phyloP scores from a whole-genome alignment of 2,329 filamentous ascomycete genomes.

The Aspergillus sp. region DNA sequence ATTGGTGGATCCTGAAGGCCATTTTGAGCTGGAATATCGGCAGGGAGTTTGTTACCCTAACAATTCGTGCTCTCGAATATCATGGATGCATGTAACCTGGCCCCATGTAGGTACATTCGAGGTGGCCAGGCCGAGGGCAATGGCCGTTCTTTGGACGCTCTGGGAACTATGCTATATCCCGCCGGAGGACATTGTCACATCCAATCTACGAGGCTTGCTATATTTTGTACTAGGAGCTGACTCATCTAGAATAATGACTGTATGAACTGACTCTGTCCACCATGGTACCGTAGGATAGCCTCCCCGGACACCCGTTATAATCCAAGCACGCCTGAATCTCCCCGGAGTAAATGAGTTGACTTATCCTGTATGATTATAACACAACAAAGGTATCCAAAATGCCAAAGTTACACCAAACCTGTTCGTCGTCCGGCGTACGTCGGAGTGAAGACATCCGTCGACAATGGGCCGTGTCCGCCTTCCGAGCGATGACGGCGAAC shows the following conservation, averaged over 20 bases:
- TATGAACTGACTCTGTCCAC: slow-evolving; percentile 9
- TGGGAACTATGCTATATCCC: not conserved
- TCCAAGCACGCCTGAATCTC: not conserved
- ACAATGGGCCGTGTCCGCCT: no score
- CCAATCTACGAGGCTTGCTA: not conserved
- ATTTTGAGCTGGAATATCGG: not conserved
- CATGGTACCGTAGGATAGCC: not conserved
- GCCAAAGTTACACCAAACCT: not conserved
- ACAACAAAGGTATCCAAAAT: not conserved
- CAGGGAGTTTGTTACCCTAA: not conserved
- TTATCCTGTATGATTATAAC: not conserved
- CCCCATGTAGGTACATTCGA: not conserved
- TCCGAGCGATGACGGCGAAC: slow-evolving; percentile 1
- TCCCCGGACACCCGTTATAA: not conserved
- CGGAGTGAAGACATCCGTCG: not conserved
- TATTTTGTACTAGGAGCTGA: not conserved
- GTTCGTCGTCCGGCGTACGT: not conserved
- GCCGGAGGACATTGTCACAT: not conserved
- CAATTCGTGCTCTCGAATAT: not conserved
- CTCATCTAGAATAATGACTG: slow-evolving; percentile 15
- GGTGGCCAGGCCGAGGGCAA: not conserved
- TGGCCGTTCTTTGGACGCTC: not conserved
- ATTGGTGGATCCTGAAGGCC: slow-evolving; percentile 42
- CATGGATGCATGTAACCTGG: not conserved
- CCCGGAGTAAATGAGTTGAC: not conserved